Percentiles rank a stretch among this genome's conserved stretches.
These are phyloP conservation scores for Cercospora sp. DNA, from an alignment of 2,329 filamentous ascomycete species.

Conservation along the genomic window DNA sequence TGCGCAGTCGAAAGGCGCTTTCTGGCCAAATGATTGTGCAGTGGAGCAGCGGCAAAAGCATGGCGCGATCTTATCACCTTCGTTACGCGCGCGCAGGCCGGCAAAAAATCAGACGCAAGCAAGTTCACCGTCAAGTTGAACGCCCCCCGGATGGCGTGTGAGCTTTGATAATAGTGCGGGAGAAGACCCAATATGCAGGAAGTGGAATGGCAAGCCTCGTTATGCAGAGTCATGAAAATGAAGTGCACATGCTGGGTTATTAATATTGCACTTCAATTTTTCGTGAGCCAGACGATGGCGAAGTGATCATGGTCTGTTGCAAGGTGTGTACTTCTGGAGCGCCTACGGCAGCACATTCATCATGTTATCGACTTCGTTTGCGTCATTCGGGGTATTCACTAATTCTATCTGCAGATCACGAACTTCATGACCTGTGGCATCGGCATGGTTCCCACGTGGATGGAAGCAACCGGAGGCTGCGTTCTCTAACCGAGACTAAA, in stretches of 20 bases:
- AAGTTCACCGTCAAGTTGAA: neutral
- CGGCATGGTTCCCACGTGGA: neutral
- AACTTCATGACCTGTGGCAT: neutral
- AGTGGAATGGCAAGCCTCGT: neutral
- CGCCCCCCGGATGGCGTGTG: neutral
- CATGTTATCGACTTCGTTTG: neutral
- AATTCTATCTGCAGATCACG: neutral
- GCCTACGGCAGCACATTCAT: neutral
- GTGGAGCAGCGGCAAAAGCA: neutral
- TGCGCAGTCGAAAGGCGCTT: neutral
- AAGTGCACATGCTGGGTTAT: neutral
- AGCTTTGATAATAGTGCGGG: neutral
- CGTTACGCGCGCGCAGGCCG: neutral
- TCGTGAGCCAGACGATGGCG: neutral
- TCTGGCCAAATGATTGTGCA: neutral
- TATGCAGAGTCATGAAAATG: neutral
- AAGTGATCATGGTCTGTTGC: neutral
- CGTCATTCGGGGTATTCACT: neutral
- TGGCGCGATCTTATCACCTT: neutral
- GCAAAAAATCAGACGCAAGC: neutral
- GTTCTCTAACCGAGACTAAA: neutral
- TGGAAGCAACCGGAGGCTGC: neutral
- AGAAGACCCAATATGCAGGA: neutral
- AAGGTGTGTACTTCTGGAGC: neutral
- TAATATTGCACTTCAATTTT: neutral